Evolutionary conservation across 441 rosid genomes (phyloP).

Genomic region (Eruca vesicaria): DNA sequence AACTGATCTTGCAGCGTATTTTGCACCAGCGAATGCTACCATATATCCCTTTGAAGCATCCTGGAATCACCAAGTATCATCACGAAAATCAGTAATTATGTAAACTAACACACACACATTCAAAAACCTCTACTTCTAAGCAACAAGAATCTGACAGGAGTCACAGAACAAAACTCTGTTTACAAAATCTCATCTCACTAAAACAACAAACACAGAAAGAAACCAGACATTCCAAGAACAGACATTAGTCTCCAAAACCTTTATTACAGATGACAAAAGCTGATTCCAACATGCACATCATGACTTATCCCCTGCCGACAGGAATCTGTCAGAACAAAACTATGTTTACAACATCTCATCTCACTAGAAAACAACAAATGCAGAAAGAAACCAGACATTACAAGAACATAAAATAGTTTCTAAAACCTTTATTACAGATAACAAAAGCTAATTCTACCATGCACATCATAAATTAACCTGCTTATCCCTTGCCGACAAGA

Average conservation of each 20-base stretch:
- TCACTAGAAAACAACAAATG: not conserved
- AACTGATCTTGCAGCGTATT: conserved; percentile 89
- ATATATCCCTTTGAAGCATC: conserved; percentile 67
- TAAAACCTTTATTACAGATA: not conserved
- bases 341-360: conserved; percentile 4
- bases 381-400: not conserved
- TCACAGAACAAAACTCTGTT: conserved; percentile 17
- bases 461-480: not conserved
- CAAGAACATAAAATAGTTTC: not conserved
- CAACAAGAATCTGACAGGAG: not conserved
- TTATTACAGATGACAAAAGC: not conserved
- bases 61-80: conserved; percentile 40
- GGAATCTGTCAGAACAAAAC: not conserved
- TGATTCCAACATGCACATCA: not conserved
- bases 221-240: not conserved
- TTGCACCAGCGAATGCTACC: conserved; percentile 96
- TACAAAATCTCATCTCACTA: not conserved
- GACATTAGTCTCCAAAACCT: not conserved
- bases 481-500: too few relatives aligned
- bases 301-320: not conserved
- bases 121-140: not conserved
- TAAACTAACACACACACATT: conserved; percentile 6
- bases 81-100: not conserved
- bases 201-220: not conserved
- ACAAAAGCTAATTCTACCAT: not conserved